Base-by-base conservation (phyloP, 2,329 filamentous ascomycete species). In the Penicillium sp. region DNA sequence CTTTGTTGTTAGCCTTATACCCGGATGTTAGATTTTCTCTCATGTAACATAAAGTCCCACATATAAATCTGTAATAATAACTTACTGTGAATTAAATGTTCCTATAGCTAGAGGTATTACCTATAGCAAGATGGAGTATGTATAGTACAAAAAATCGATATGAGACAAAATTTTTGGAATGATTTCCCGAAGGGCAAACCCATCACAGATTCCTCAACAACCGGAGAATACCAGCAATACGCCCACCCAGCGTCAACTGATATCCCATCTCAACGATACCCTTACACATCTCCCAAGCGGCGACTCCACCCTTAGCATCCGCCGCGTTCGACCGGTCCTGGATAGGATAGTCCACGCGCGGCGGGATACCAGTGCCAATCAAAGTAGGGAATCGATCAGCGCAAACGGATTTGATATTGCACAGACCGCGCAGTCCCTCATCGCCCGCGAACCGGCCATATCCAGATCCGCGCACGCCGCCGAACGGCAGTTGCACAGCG, bases 401-500 rank as follows among this genome's bases (percentile, higher is more conserved):
- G 70, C 92, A 96, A 33, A 99, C 80, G 56, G 89, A 86, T 80
- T 99, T 99, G 63, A 87, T 75, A 75, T 97, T 97, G 75, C 91
- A 96, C 54, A 99, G 72, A 4, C 87, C 88, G 37, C 91, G 82
- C 23, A 99, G 77, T 0, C 94, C 94, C 73, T 99, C 94, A 64
- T 90, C 87, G 25, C 92, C 94, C 0, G 91, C 93, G 76, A 99
- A 99, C 3, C 93, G 84, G 1, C 94, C 94, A 73, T 97, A 97
- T 0, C 90, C 94, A 25, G 90, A 95, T 1, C 92, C 93, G 57
- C 85, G 86, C n/a, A 90, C 86, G 54, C 93, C 94, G 38, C 94
- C 94, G 75, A 99, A 99, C 0, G 94, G 94, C 40, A 99, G 78
- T 76, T 96, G 92, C 8, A 96, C 93, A 52, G 93, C 91, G 72